These are phyloP conservation scores for Botryotinia calthae DNA, from an alignment of 2,329 filamentous ascomycete genomes.

Conservation along the genomic window DNA sequence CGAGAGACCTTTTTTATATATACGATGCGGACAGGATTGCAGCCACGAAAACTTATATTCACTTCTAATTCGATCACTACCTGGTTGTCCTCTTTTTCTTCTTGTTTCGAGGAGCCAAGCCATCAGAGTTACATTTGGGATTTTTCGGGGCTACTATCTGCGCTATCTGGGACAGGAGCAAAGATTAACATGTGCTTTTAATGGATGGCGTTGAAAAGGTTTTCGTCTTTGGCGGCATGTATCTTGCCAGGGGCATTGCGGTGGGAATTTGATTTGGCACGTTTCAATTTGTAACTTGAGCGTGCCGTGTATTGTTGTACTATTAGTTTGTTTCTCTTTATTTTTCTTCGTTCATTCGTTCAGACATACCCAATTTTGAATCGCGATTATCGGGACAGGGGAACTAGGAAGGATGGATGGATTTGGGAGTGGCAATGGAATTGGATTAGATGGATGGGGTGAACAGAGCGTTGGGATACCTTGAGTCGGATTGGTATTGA, in stretches of 20 bases:
- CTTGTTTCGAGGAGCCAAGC: background rate
- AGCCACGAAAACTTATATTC: background rate
- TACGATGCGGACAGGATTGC: background rate
- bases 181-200: constrained; percentile 12
- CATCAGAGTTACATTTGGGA: background rate
- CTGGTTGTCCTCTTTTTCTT: background rate
- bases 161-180: constrained; percentile 5
- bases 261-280: background rate
- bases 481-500: background rate
- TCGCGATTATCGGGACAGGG: background rate
- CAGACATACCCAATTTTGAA: constrained; percentile 10
- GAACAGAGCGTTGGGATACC: background rate
- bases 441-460: constrained; percentile 4
- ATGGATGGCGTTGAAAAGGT: constrained; percentile 18
- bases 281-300: background rate
- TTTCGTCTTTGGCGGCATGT: constrained; percentile 6
- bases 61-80: constrained; percentile 12
- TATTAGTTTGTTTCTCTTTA: constrained; percentile 1
- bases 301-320: constrained; percentile 10
- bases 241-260: constrained; percentile 9
- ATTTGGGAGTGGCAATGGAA: background rate
- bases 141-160: background rate
- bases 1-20: background rate
- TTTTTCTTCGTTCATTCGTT: constrained; percentile 6
- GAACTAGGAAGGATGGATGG: background rate